A percentile compares a stretch with the other conserved stretches of the same genome.
phyloP scores from a whole-genome alignment of 441 rosid species.

The Macaranga tanarius region DNA sequence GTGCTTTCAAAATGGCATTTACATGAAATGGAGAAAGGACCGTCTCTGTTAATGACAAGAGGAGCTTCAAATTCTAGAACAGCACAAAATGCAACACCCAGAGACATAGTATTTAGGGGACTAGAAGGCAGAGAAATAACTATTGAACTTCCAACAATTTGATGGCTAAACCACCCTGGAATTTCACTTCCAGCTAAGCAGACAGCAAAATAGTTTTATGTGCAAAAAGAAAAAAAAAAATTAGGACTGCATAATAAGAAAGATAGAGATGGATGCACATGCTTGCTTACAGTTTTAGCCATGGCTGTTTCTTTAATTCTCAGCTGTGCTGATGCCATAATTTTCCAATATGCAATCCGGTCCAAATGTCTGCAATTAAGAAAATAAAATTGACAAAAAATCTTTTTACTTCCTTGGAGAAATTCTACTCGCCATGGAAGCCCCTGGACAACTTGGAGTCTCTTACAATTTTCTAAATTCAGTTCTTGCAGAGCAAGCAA shows the following conservation, averaged over 20 bases:
- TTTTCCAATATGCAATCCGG: neutral
- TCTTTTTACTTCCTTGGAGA: neutral
- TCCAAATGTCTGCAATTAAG: neutral
- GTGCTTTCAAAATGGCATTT: neutral
- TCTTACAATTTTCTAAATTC: neutral
- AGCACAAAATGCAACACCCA: neutral
- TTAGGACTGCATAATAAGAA: neutral
- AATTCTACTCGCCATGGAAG: neutral
- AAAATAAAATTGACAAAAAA: neutral
- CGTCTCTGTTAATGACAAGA: neutral
- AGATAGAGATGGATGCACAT: neutral
- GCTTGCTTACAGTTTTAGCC: neutral
- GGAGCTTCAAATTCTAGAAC: neutral
- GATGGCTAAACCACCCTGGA: neutral
- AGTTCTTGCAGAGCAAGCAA: neutral
- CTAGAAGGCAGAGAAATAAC: neutral
- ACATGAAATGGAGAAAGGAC: neutral
- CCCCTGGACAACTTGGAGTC: neutral
- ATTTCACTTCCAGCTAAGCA: constrained; percentile 3
- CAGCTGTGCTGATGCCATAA: neutral
- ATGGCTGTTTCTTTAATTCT: neutral
- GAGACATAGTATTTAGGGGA: neutral
- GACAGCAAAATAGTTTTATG: too few species aligned
- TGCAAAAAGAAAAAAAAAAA: neutral
- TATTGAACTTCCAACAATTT: neutral